A percentile compares a stretch with the other conserved stretches of the same genome.
phyloP scores from a whole-genome alignment of 225 moss, liverwort and hornwort species.

The Asterella californica region DNA sequence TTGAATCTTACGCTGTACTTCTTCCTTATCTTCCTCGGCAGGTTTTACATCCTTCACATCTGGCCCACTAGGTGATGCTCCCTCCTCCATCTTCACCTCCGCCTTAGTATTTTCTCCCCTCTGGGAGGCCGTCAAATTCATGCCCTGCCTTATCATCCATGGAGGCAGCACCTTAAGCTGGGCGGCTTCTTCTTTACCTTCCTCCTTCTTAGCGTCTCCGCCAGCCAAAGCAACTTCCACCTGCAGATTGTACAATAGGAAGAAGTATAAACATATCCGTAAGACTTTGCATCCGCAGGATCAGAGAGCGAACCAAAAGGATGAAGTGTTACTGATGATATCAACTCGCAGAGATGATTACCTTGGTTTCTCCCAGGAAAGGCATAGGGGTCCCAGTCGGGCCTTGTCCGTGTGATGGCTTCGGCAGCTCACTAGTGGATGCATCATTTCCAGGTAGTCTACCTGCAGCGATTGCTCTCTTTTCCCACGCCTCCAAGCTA shows the following conservation, averaged over 20 bases:
- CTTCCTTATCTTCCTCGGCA: slow-evolving; percentile 82
- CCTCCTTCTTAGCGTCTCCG: slow-evolving; percentile 63
- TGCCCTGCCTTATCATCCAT: slow-evolving; percentile 98
- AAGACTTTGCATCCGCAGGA: not conserved
- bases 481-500: slow-evolving; percentile 93
- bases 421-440: slow-evolving; percentile 54
- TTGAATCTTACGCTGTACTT: slow-evolving; percentile 72
- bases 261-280: not conserved
- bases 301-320: not conserved
- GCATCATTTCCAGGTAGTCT: slow-evolving; percentile 62
- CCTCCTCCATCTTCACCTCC: slow-evolving; percentile 46
- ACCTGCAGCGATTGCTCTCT: slow-evolving; percentile 80
- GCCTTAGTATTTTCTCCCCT: slow-evolving; percentile 62
- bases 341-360: slow-evolving; percentile 14
- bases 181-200: slow-evolving; percentile 75
- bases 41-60: slow-evolving; percentile 57
- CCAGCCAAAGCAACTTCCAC: slow-evolving; percentile 89
- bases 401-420: slow-evolving; percentile 82
- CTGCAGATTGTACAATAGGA: slow-evolving; percentile 32
- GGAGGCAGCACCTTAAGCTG: slow-evolving; percentile 90
- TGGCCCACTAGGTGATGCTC: slow-evolving; percentile 28
- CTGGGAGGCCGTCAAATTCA: slow-evolving; percentile 77
- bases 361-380: slow-evolving; percentile 95
- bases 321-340: not conserved
- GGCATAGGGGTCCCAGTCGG: slow-evolving; percentile 88